Conservation (phyloP, 768 basidiomycete species). For the Tephrocybe rancida region DNA sequence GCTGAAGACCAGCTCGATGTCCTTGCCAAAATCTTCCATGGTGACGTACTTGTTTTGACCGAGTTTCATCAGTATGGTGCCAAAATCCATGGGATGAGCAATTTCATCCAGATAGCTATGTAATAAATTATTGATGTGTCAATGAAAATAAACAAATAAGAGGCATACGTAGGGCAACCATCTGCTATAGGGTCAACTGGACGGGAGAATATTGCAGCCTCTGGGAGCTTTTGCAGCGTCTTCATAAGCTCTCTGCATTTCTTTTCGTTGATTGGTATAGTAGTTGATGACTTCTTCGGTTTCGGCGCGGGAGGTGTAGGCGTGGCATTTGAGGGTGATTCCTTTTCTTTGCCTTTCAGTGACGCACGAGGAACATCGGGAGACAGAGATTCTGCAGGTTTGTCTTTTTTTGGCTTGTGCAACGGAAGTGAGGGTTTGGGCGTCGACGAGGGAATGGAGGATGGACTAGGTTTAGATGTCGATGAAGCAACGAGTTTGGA, state of each 20-base stretch:
- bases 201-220: slow-evolving; percentile 71
- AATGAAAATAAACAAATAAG: not conserved
- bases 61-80: slow-evolving; percentile 75
- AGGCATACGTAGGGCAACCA: slow-evolving; percentile 87
- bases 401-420: slow-evolving; percentile 45
- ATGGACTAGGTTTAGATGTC: not conserved
- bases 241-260: slow-evolving; percentile 79
- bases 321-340: slow-evolving; percentile 32
- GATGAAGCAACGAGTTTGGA: slow-evolving; percentile 13
- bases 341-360: slow-evolving; percentile 78
- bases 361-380: slow-evolving; percentile 43
- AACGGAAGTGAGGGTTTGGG: slow-evolving; percentile 24
- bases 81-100: slow-evolving; percentile 90
- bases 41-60: slow-evolving; percentile 66
- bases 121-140: not conserved
- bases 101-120: slow-evolving; percentile 91
- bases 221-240: slow-evolving; percentile 58
- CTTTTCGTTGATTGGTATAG: slow-evolving; percentile 72
- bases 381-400: slow-evolving; percentile 26
- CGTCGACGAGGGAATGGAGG: not conserved
- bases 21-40: slow-evolving; percentile 82
- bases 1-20: slow-evolving; percentile 79
- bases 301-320: slow-evolving; percentile 38
- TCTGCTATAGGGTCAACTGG: slow-evolving; percentile 85
- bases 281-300: slow-evolving; percentile 37